Percentiles rank a stretch among this genome's conserved stretches.
phyloP scores from a whole-genome alignment of 2,329 filamentous ascomycete genomes.

The Claviceps sp. region DNA sequence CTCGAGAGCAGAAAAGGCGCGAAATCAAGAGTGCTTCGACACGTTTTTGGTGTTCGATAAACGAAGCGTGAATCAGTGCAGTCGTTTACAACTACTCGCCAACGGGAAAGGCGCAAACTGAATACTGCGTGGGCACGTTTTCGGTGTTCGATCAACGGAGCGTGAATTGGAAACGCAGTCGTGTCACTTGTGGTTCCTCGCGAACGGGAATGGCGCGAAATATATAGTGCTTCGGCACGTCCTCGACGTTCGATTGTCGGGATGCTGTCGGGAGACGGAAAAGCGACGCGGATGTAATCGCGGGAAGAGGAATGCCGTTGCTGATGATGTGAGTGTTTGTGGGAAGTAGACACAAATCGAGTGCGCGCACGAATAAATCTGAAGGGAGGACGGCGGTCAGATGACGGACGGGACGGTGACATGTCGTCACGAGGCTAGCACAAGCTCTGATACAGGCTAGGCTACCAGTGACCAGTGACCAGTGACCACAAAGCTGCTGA shows the following conservation, averaged over 20 bases:
- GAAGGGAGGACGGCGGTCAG: constrained; percentile 8
- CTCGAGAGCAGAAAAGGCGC: not conserved
- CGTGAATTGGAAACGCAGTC: not conserved
- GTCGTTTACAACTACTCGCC: not conserved
- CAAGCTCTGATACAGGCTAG: constrained; percentile 7
- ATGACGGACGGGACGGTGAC: constrained; percentile 7
- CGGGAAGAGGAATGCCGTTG: not conserved
- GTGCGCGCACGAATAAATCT: not conserved
- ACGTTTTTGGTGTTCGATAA: no score
- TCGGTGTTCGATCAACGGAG: no score
- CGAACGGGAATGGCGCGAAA: not conserved
- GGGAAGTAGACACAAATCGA: not conserved
- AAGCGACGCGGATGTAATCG: no score
- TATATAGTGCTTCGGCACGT: not conserved
- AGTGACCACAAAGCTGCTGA: no score
- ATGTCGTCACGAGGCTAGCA: constrained; percentile 10
- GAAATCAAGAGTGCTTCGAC: not conserved
- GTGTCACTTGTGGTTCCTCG: not conserved
- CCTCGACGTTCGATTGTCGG: not conserved
- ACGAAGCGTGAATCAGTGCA: not conserved
- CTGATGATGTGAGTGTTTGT: not conserved
- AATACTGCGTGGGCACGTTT: not conserved
- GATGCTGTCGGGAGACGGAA: not conserved
- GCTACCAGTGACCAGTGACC: no score
- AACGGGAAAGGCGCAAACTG: not conserved